phyloP scores from a whole-genome alignment of 148 eudicot species.

The Camellia sinensis region DNA sequence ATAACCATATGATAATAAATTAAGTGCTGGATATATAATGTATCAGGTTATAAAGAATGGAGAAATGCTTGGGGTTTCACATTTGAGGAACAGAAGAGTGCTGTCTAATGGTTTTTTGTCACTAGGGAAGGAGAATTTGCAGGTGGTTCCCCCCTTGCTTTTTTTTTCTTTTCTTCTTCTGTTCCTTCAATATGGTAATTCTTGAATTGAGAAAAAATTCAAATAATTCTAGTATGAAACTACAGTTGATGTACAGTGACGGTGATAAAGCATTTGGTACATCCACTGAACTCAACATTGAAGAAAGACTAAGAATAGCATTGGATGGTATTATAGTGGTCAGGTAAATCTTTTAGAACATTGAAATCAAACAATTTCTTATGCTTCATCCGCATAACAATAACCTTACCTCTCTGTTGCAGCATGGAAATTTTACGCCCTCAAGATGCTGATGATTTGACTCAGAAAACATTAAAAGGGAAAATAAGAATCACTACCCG shows the following conservation, averaged over 20 bases:
- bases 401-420: conserved; percentile 26
- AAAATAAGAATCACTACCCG: conserved; percentile 95
- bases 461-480: conserved; percentile 60
- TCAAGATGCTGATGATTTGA: conserved; percentile 34
- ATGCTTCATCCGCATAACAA: conserved; percentile 11
- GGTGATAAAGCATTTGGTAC: conserved; percentile 99
- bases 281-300: conserved; percentile 78
- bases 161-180: neutral
- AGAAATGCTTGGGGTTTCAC: conserved; percentile 99
- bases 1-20: neutral
- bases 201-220: conserved; percentile 12
- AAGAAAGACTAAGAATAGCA: conserved; percentile 88
- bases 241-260: conserved; percentile 95
- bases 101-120: conserved; percentile 81
- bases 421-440: conserved; percentile 96
- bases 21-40: neutral
- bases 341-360: conserved; percentile 45
- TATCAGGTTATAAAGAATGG: conserved; percentile 94
- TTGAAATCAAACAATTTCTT: neutral
- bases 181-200: neutral
- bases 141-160: conserved; percentile 40
- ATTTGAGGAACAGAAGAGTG: conserved; percentile 83
- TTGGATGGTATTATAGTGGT: conserved; percentile 86
- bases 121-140: conserved; percentile 91
- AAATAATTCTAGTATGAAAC: conserved; percentile 20